Percentiles rank a stretch among this genome's conserved stretches.
Evolutionary conservation across 495 filamentous ascomycete species (phyloP).

Genomic region (Cenococcum geophilum): DNA sequence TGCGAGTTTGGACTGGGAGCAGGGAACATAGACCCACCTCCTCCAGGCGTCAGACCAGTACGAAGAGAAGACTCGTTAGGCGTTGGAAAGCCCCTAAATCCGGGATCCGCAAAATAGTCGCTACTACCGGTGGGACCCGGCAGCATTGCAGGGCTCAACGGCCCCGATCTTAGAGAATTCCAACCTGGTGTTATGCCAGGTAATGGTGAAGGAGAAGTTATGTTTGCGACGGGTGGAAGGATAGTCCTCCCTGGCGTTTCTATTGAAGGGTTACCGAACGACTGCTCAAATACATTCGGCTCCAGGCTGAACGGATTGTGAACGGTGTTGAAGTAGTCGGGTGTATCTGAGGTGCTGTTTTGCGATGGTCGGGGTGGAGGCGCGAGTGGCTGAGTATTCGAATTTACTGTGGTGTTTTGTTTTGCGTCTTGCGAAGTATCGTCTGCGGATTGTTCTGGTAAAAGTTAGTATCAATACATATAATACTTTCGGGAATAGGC

Average conservation of each 20-base stretch:
- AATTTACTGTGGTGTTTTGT: neutral
- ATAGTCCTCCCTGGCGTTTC: constrained; percentile 87
- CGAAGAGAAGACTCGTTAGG: constrained; percentile 95
- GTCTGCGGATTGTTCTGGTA: neutral
- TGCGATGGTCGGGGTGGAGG: constrained; percentile 1
- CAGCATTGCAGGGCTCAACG: constrained; percentile 95
- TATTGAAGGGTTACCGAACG: constrained; percentile 64
- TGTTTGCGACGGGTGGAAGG: constrained; percentile 80
- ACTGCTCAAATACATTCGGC: constrained; percentile 94
- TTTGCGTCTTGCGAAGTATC: neutral
- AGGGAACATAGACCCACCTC: constrained; percentile 96
- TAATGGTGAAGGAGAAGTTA: constrained; percentile 83
- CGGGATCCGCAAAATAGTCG: constrained; percentile 70
- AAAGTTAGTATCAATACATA: neutral
- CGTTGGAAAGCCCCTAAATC: constrained; percentile 82
- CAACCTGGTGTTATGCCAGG: constrained; percentile 65
- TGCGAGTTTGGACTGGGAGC: constrained; percentile 82
- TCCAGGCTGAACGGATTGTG: constrained; percentile 63
- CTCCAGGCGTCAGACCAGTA: constrained; percentile 88
- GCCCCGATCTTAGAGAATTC: constrained; percentile 87
- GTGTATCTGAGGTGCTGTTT: constrained; percentile 14
- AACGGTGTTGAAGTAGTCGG: constrained; percentile 43
- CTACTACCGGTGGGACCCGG: constrained; percentile 69
- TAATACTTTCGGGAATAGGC: neutral
- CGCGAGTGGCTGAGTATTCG: neutral